Base-by-base conservation (phyloP, 768 basidiomycete species). In the Holtermanniella nyarrowii region DNA sequence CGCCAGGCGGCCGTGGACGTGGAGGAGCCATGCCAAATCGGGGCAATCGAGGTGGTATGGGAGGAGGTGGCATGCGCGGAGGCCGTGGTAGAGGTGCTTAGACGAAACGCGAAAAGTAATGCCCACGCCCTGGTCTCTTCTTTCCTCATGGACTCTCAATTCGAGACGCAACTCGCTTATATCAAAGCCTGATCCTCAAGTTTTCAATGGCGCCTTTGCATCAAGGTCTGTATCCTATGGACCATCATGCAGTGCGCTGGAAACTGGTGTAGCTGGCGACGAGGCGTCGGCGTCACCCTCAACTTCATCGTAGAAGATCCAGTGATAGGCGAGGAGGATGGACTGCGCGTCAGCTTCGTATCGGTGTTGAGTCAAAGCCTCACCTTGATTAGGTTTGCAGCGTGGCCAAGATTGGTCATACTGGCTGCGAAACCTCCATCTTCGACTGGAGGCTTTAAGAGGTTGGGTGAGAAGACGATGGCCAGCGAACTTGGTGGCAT, bases 401-500 rank as follows among this genome's bases (percentile, higher is more conserved):
- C 50, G 3, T 54, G 49, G 10, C 59, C 59, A 26, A 61, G 48
- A 42, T 55, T 49, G 20, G 27, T 40, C 59, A 61, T 57, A 12
- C 44, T 43, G n/a, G 25, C 27, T 5, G 24, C 59, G 26, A 44
- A 50, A 18, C 47, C 44, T 26, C 51, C 44, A 21, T 23, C 12
- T 26, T 50, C 20, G 26, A 22, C 14, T 24, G 21, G n/a, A 7
- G 61, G 52, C 12, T 43, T 37, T 4, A 63, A 21, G 26, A 63
- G 42, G 22, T 49, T 52, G 10, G 61, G 61, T 4, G 61, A 56
- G 24, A 60, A 88, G 16, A 88, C 86, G 48, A 88, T 87, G 0
- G 88, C 83, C 2, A 90, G 76, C 5, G 84, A 82, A 58, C 88
- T 83, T 1, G 85, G 82, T 1, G 84, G 86, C 88, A 90, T 90